phyloP scores from a whole-genome alignment of 2,329 filamentous ascomycete genomes.

The Diaporthe destruens region DNA sequence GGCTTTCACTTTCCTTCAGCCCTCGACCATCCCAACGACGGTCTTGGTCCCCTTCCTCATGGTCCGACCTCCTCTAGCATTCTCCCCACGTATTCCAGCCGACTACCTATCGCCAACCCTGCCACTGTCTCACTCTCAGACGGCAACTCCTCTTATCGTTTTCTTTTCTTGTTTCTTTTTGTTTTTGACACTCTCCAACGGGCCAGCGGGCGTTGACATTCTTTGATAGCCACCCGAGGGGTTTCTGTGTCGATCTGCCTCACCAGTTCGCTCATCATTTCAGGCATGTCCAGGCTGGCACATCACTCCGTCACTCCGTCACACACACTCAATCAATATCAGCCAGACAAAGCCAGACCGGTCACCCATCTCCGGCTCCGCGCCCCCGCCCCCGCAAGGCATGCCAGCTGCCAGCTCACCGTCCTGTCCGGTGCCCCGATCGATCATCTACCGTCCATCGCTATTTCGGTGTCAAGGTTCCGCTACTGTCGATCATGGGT shows the following conservation, averaged over 20 bases:
- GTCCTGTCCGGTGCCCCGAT: conserved; percentile 5
- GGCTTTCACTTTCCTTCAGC: conserved; percentile 11
- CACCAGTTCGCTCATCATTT: background rate
- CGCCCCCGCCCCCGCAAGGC: background rate
- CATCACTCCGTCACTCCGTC: conserved; percentile 20
- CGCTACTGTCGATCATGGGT: conserved; percentile 35
- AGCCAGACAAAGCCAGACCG: conserved; percentile 18
- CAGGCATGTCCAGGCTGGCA: conserved; percentile 10
- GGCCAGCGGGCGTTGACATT: conserved; percentile 15
- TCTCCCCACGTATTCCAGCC: background rate
- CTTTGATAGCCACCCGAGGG: background rate
- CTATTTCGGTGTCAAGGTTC: conserved; percentile 22
- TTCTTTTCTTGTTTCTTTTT: background rate
- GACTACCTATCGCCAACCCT: background rate
- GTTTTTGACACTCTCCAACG: background rate
- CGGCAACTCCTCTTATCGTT: background rate
- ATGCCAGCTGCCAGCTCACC: conserved; percentile 23
- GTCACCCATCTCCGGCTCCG: conserved; percentile 30
- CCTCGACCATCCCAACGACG: conserved; percentile 15
- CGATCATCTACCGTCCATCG: conserved; percentile 22
- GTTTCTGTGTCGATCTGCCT: conserved; percentile 1
- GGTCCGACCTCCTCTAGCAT: background rate
- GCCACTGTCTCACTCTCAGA: conserved; percentile 29
- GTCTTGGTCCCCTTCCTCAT: background rate
- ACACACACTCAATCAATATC: background rate